Evolutionary conservation across 805 yeast genomes (phyloP).

Genomic region (Metschnikowia lachancei): DNA sequence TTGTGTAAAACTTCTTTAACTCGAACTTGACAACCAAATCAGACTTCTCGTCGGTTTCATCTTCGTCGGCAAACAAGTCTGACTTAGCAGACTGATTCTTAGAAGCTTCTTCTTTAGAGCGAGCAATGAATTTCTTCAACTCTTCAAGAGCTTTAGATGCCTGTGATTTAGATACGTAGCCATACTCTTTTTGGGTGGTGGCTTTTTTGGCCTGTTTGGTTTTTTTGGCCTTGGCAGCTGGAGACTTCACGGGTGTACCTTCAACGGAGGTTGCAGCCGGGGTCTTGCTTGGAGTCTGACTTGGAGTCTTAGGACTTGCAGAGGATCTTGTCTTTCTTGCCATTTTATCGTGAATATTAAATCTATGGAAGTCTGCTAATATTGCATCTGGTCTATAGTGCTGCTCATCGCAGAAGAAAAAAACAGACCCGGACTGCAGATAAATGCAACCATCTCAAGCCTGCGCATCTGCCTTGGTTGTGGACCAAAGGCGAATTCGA

Average conservation of each 20-base stretch:
- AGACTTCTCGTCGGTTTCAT: constrained; percentile 49
- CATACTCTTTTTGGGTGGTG: constrained; percentile 13
- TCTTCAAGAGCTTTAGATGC: constrained; percentile 56
- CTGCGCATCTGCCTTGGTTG: neutral
- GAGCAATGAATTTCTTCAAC: constrained; percentile 56
- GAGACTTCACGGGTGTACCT: constrained; percentile 12
- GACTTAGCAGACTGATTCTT: constrained; percentile 29
- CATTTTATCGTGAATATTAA: constrained; percentile 9
- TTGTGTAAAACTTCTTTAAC: constrained; percentile 61
- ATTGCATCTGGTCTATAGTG: neutral
- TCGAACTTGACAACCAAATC: constrained; percentile 61
- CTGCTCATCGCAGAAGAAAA: constrained; percentile 21
- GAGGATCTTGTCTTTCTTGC: constrained; percentile 20
- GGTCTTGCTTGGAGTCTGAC: constrained; percentile 15
- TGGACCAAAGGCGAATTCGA: neutral
- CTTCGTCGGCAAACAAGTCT: constrained; percentile 49
- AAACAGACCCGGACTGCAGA: constrained; percentile 13
- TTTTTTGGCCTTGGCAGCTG: constrained; percentile 20
- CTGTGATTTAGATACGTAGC: constrained; percentile 17
- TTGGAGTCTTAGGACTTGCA: constrained; percentile 21
- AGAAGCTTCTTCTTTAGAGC: constrained; percentile 26
- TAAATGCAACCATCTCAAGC: neutral
- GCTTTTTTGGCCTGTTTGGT: constrained; percentile 8
- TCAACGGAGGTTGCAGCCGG: constrained; percentile 7
- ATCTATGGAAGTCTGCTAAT: neutral